A percentile compares a stretch with the other conserved stretches of the same genome.
These are phyloP conservation scores for Pelargonium citronellum DNA, from an alignment of 441 rosid genomes.

Conservation along the genomic window DNA sequence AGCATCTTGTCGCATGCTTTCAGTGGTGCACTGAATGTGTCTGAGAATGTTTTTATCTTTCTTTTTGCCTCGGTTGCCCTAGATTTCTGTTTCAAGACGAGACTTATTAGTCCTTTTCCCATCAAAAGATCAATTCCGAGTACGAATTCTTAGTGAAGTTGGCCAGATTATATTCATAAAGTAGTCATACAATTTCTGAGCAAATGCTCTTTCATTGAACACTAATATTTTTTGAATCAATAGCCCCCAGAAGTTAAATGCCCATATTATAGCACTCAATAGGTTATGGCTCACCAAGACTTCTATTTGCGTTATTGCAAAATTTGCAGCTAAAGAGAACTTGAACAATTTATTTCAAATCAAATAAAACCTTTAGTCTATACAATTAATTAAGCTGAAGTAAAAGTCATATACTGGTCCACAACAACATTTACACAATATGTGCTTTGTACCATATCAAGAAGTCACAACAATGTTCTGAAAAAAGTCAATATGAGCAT, in stretches of 20 bases:
- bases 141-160: constrained; percentile 16
- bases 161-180: neutral
- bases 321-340: too few relatives aligned
- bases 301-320: too few relatives aligned
- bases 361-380: too few relatives aligned
- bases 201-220: too few relatives aligned
- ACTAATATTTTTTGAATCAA: too few relatives aligned
- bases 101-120: constrained; percentile 65
- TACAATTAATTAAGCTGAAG: too few relatives aligned
- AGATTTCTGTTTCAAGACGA: constrained; percentile 64
- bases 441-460: neutral
- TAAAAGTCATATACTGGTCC: too few relatives aligned
- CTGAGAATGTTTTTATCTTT: constrained; percentile 63
- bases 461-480: neutral
- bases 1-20: constrained; percentile 54
- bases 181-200: too few relatives aligned
- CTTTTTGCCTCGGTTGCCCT: constrained; percentile 59
- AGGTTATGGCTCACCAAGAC: too few relatives aligned
- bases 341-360: too few relatives aligned
- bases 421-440: neutral
- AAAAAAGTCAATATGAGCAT: neutral
- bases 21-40: constrained; percentile 47
- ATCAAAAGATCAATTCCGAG: constrained; percentile 22
- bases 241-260: too few relatives aligned
- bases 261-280: too few relatives aligned